phyloP scores from a whole-genome alignment of 257 asterid species.

The Scutellaria minor region DNA sequence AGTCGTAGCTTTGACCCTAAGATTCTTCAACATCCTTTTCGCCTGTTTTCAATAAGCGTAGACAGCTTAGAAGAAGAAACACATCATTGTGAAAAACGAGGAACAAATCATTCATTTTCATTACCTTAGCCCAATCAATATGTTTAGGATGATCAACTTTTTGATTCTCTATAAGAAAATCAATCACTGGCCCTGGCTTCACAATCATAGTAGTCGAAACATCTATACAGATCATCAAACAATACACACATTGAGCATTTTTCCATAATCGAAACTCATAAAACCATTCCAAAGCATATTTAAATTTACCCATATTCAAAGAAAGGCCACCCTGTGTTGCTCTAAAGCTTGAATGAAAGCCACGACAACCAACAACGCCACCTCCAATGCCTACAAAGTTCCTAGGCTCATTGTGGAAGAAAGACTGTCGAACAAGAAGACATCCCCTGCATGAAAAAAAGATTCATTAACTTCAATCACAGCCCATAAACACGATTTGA shows the following conservation, averaged over 20 bases:
- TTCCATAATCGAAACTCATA: background rate
- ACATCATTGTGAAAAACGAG: background rate
- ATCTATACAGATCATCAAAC: conserved; percentile 42
- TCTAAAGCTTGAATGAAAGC: conserved; percentile 76
- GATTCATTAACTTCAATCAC: background rate
- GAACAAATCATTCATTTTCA: background rate
- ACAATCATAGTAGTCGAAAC: conserved; percentile 78
- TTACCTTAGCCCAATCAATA: conserved; percentile 72
- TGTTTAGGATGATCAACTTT: conserved; percentile 45
- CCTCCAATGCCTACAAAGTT: conserved; percentile 61
- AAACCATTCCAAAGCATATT: background rate
- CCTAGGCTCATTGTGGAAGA: conserved; percentile 60
- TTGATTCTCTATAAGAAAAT: conserved; percentile 62
- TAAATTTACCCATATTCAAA: conserved; percentile 57
- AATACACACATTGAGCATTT: background rate
- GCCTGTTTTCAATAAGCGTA: conserved; percentile 50
- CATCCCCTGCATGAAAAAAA: conserved; percentile 58
- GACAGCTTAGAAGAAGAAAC: no score
- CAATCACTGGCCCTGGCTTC: conserved; percentile 66
- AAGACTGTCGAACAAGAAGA: conserved; percentile 71
- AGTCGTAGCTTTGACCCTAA: conserved; percentile 48
- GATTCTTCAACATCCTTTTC: conserved; percentile 60
- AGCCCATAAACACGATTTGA: background rate
- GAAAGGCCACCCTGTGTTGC: conserved; percentile 73
- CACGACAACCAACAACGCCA: conserved; percentile 74